phyloP scores from a whole-genome alignment of 2,329 filamentous ascomycete genomes.

The Dactylellina sp. region DNA sequence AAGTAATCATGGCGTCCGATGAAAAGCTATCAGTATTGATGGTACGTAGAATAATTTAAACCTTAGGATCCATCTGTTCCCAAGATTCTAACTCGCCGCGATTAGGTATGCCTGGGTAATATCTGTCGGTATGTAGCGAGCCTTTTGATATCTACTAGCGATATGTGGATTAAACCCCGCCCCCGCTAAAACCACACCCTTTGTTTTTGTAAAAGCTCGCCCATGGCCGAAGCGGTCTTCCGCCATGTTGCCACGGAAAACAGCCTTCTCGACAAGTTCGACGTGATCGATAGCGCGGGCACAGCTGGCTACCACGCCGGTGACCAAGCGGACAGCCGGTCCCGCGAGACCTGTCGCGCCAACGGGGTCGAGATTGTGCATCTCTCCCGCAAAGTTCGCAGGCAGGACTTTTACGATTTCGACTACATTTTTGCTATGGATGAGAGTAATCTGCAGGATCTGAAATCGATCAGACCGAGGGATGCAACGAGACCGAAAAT shows the following conservation, averaged over 20 bases:
- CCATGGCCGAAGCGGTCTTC: slow-evolving; percentile 97
- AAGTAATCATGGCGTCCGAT: slow-evolving; percentile 29
- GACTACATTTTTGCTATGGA: slow-evolving; percentile 98
- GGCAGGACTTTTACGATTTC: slow-evolving; percentile 82
- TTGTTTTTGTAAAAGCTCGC: slow-evolving; percentile 68
- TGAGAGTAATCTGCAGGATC: slow-evolving; percentile 78
- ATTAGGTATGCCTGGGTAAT: slow-evolving; percentile 86
- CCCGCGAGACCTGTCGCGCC: slow-evolving; percentile 66
- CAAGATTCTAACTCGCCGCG: not conserved
- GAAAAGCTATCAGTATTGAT: slow-evolving; percentile 43
- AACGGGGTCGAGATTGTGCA: slow-evolving; percentile 82
- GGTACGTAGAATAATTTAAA: slow-evolving; percentile 5
- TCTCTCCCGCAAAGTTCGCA: slow-evolving; percentile 70
- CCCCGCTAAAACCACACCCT: slow-evolving; percentile 13
- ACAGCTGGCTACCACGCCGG: slow-evolving; percentile 83
- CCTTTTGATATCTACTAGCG: slow-evolving; percentile 62
- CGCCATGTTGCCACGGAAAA: slow-evolving; percentile 74
- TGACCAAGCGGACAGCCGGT: slow-evolving; percentile 81
- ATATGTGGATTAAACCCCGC: slow-evolving; percentile 10
- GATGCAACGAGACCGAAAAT: slow-evolving; percentile 70
- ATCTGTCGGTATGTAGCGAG: slow-evolving; percentile 74
- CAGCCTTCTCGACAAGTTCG: slow-evolving; percentile 72
- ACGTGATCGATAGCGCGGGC: slow-evolving; percentile 84
- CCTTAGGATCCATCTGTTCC: not conserved
- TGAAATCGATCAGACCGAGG: slow-evolving; percentile 72